Evolutionary conservation across 805 yeast genomes (phyloP), one percentile per base, ranked within the genome.

Genomic region (Cyberlindnera lachancei): DNA sequence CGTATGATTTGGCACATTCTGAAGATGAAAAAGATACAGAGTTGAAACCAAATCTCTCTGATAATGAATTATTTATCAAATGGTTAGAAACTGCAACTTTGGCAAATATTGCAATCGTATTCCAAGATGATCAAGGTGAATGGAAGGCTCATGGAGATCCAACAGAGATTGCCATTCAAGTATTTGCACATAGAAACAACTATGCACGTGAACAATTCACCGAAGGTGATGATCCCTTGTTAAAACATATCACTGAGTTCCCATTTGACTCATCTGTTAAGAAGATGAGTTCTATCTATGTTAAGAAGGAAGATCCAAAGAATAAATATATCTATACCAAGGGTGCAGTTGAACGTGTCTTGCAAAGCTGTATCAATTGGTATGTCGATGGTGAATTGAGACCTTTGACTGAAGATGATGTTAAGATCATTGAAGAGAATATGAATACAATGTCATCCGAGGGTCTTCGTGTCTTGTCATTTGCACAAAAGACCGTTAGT

Each of bases 131-230:
- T 12, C 40, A 56, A 12, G 52, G 46, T 4, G 56, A 53, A 8
- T 84, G 94, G 94, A 73, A 70, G 45, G 87, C 86, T 8, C 79
- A 76, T 50, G 95, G 95, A 38, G 95, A 85, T 52, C 90, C 95
- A 25, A 85, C 95, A 3, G 95, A 85, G 59, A 77, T 81, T 48
- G 94, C 95, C 4, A 79, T 85, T 40, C 90, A 83, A 49, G 90
- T 84, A 1, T 82, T 80, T 50, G 70, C 78, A 15, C 59, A 75
- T 10, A 70, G 87, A 46, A 59, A 79, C 39, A 68, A 66, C 19
- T 63, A 58, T 39, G 66, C 68, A 15, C 66, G 82, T 46, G 60
- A 61, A 11, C 44, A 44, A 8, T 50, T 68, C 40, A 61, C 68
- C 10, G 64, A 65, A 19, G 68, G 60, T 20, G 52, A 52, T 6